Evolutionary conservation across 2,329 filamentous ascomycete genomes (phyloP).

Genomic region (Ophiostoma piceae): DNA sequence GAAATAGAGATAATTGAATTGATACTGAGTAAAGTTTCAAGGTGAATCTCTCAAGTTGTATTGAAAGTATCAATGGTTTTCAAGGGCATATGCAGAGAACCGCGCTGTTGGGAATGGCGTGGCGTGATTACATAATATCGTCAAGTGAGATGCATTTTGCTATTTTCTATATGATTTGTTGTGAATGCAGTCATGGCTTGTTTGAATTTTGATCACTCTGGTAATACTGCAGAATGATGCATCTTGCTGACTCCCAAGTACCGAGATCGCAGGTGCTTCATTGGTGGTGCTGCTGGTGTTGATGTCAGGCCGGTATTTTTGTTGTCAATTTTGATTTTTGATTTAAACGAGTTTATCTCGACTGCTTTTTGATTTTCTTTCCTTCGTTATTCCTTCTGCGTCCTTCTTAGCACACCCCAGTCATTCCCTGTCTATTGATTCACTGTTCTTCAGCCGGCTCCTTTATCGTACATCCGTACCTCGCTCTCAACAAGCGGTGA

Average conservation of each 20-base stretch:
- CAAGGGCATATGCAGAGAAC: background rate
- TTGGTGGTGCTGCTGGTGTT: background rate
- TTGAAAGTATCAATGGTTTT: background rate
- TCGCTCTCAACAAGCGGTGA: slow-evolving; percentile 13
- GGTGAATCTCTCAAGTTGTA: background rate
- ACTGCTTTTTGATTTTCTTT: background rate
- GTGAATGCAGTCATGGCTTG: background rate
- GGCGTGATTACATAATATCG: background rate
- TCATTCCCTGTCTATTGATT: background rate
- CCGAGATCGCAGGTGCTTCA: background rate
- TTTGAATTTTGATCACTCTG: background rate
- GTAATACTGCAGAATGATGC: background rate
- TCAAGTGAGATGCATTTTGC: background rate
- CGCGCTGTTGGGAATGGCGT: background rate
- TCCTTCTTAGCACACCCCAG: background rate
- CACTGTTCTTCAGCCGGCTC: slow-evolving; percentile 6
- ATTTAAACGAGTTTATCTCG: background rate
- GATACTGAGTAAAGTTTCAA: background rate
- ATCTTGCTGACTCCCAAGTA: background rate
- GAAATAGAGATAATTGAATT: background rate
- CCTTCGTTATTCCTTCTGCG: background rate
- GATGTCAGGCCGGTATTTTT: background rate
- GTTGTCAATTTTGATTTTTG: background rate
- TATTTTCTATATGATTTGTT: background rate
- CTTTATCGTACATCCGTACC: slow-evolving; percentile 11